Conservation (phyloP, 1,284 basidiomycete species). For the Marasmius tenuissimus region DNA sequence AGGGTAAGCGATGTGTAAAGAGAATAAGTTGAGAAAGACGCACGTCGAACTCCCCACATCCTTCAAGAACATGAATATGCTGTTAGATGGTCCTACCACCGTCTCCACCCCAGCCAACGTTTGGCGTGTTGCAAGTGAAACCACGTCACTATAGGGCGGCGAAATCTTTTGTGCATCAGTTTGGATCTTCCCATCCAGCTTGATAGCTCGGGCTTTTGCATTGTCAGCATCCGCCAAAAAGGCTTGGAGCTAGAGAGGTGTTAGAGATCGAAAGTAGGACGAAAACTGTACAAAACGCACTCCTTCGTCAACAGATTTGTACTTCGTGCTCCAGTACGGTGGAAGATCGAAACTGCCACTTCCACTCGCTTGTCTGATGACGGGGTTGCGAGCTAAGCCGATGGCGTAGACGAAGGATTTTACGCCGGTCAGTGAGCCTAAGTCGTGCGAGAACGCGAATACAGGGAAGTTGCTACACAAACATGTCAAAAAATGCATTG, state of each 20-base stretch:
- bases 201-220: neutral
- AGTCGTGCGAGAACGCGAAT: neutral
- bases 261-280: neutral
- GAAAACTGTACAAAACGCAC: neutral
- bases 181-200: neutral
- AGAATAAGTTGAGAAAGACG: neutral
- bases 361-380: neutral
- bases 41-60: slow-evolving; percentile 23
- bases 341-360: neutral
- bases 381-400: neutral
- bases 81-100: neutral
- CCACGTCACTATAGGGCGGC: neutral
- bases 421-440: neutral
- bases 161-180: neutral
- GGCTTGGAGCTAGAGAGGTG: neutral
- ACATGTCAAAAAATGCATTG: neutral
- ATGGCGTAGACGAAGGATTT: neutral
- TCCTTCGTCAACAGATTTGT: neutral
- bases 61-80: slow-evolving; percentile 37
- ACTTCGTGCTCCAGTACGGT: neutral
- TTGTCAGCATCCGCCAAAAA: neutral
- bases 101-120: neutral
- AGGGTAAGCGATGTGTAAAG: neutral
- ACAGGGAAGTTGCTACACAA: neutral
- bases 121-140: neutral